phyloP scores from a whole-genome alignment of 2,329 filamentous ascomycete genomes.

The Aspergillus cejpii region DNA sequence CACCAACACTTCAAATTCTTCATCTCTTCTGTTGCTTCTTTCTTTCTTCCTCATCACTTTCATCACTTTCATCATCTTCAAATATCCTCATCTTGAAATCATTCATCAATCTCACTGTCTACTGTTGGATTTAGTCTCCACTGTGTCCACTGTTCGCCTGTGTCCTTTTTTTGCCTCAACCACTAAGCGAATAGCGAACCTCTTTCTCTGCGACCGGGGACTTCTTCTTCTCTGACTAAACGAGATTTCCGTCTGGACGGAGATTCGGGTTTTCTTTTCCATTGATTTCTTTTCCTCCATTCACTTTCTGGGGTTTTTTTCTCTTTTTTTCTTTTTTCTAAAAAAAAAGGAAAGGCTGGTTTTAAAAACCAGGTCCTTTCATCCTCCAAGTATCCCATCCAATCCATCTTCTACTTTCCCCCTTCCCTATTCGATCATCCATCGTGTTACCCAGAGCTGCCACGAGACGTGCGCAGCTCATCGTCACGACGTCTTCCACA shows the following conservation, averaged over 20 bases:
- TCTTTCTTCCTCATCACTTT: not conserved
- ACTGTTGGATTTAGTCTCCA: not conserved
- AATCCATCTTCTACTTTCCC: slow-evolving; percentile 6
- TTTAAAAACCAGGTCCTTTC: slow-evolving; percentile 1
- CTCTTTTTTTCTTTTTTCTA: slow-evolving; percentile 5
- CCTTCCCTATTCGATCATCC: slow-evolving; percentile 3
- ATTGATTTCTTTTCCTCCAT: slow-evolving; percentile 2
- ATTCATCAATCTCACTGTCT: not conserved
- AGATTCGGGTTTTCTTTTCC: slow-evolving; percentile 4
- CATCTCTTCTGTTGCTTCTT: not conserved
- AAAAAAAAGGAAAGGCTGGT: too few species aligned
- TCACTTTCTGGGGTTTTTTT: slow-evolving; percentile 2
- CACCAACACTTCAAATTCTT: not conserved
- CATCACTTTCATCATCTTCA: not conserved
- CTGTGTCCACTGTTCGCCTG: too few species aligned
- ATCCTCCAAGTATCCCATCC: too few species aligned
- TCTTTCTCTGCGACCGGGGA: not conserved
- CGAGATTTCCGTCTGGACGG: slow-evolving; percentile 10
- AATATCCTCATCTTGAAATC: not conserved
- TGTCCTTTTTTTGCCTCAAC: not conserved
- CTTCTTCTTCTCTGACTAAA: too few species aligned
- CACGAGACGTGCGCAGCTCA: slow-evolving; percentile 42
- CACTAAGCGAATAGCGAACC: not conserved
- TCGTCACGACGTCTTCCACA: slow-evolving; percentile 46
- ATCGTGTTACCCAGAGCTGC: slow-evolving; percentile 37